Percentiles rank a stretch among this genome's conserved stretches.
Evolutionary conservation across 768 basidiomycete genomes (phyloP).

Genomic region (Boletus patriciae): DNA sequence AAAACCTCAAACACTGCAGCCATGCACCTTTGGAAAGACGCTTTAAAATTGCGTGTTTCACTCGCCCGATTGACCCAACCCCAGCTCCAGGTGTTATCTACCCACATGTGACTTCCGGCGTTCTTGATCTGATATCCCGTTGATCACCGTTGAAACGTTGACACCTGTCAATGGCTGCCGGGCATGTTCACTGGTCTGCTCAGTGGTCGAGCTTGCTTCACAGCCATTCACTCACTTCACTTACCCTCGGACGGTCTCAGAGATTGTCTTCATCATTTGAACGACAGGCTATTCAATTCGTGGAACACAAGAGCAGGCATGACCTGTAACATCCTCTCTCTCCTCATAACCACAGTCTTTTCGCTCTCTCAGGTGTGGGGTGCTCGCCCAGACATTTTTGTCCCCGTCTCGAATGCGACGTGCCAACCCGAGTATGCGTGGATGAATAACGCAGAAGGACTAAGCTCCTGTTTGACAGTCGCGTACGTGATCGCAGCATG

Average conservation of each 20-base stretch:
- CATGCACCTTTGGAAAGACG: not conserved
- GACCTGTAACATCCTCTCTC: not conserved
- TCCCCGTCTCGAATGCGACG: conserved; percentile 10
- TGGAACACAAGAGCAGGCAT: conserved; percentile 1
- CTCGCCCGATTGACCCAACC: not conserved
- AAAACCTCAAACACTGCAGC: not conserved
- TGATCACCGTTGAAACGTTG: conserved; percentile 7
- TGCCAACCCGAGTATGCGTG: conserved; percentile 22
- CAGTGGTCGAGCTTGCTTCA: not conserved
- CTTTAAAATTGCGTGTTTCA: not conserved
- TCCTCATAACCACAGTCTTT: not conserved
- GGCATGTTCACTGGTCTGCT: not conserved
- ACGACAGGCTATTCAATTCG: not conserved
- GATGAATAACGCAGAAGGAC: conserved; percentile 24
- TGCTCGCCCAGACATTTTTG: conserved; percentile 10
- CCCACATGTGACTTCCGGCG: not conserved
- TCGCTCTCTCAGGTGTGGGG: conserved; percentile 7
- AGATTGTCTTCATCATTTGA: not conserved
- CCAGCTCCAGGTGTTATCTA: not conserved
- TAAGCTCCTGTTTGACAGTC: conserved; percentile 25
- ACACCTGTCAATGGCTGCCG: not conserved
- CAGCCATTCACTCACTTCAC: not conserved
- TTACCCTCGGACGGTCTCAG: not conserved
- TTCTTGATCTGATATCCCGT: not conserved
- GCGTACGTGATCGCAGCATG: conserved; percentile 35